Conservation (phyloP, 192 early-diverging fungal species). For the Podila verticillata region DNA sequence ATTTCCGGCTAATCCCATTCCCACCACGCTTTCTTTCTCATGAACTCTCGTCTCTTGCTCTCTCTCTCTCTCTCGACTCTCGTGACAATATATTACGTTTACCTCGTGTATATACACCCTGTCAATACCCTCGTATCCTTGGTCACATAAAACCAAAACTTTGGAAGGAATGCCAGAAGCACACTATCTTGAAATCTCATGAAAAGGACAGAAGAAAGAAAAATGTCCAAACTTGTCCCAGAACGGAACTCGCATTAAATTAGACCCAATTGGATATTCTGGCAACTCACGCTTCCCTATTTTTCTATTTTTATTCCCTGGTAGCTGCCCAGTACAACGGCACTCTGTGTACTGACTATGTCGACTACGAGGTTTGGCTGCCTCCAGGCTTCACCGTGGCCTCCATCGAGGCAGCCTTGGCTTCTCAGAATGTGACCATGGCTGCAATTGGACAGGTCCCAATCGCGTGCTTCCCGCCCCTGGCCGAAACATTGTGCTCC, state of each 20-base stretch:
- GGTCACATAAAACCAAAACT: too few relatives aligned
- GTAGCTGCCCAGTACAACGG: constrained; percentile 28
- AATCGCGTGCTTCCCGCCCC: constrained; percentile 30
- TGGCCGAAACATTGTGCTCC: constrained; percentile 44
- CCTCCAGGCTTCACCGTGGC: constrained; percentile 30
- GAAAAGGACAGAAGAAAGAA: too few relatives aligned
- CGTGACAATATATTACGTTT: neutral
- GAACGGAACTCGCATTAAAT: too few relatives aligned
- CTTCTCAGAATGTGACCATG: neutral
- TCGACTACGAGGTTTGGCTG: constrained; percentile 47
- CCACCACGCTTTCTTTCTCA: neutral
- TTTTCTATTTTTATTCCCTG: neutral
- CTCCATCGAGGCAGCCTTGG: constrained; percentile 17
- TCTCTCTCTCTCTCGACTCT: too few relatives aligned
- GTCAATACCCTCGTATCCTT: too few relatives aligned
- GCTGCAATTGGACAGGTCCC: constrained; percentile 3
- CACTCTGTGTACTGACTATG: constrained; percentile 26
- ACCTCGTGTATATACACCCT: neutral
- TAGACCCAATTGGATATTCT: neutral
- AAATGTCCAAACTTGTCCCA: too few relatives aligned
- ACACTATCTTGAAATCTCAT: too few relatives aligned
- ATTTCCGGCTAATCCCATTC: constrained; percentile 1
- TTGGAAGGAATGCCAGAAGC: too few relatives aligned
- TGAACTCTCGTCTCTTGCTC: neutral
- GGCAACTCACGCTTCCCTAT: neutral